Percentiles rank a stretch among this genome's conserved stretches.
Evolutionary conservation across 257 asterid species (phyloP).

Genomic region (Salvia hispanica): DNA sequence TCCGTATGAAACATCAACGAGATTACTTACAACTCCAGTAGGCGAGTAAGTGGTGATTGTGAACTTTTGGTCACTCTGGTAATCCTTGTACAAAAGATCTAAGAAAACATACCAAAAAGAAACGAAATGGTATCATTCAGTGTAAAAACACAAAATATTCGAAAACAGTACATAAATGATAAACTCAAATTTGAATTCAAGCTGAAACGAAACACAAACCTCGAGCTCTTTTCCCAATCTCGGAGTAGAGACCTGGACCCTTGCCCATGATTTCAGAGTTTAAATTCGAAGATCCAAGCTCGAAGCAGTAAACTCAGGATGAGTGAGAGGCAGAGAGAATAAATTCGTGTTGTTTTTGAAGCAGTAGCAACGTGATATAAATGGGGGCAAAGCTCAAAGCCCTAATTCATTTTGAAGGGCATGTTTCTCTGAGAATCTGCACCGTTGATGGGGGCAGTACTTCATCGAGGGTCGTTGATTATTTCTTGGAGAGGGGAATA

Average conservation of each 20-base stretch:
- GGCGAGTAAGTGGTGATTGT: constrained; percentile 7
- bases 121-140: background rate
- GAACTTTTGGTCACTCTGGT: constrained; percentile 7
- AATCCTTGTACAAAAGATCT: constrained; percentile 58
- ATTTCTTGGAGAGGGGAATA: constrained; percentile 36
- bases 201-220: constrained; percentile 32
- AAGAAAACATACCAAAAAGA: background rate
- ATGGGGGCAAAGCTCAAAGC: constrained; percentile 38
- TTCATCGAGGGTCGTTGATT: constrained; percentile 45
- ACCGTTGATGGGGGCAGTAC: constrained; percentile 31
- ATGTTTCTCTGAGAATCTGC: constrained; percentile 31
- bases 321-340: constrained; percentile 25
- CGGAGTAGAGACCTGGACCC: constrained; percentile 57
- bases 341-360: constrained; percentile 15
- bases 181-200: constrained; percentile 8
- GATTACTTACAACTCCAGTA: constrained; percentile 74
- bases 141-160: background rate
- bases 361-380: constrained; percentile 24
- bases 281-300: background rate
- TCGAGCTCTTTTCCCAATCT: constrained; percentile 53
- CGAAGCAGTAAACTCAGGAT: constrained; percentile 7
- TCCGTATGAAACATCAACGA: background rate
- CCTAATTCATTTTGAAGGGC: constrained; percentile 48
- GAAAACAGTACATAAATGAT: background rate
- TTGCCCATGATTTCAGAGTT: constrained; percentile 42